These are phyloP conservation scores for Globisporangium ultimum DNA, from an alignment of 352 stramenopile species.

Conservation along the genomic window DNA sequence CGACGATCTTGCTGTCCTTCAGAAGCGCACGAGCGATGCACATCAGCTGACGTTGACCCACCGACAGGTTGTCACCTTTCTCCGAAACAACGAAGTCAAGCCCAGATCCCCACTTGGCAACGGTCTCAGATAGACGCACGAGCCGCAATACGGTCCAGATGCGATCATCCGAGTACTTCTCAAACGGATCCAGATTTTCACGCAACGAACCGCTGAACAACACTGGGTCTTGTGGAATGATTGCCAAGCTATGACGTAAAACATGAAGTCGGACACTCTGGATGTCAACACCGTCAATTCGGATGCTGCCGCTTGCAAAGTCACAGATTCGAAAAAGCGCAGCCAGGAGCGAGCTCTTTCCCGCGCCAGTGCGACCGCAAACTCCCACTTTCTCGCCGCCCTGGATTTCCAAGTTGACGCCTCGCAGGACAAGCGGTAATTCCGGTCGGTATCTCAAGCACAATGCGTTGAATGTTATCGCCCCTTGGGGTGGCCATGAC, in stretches of 20 bases:
- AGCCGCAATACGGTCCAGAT: neutral
- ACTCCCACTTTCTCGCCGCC: too few relatives aligned
- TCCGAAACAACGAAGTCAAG: neutral
- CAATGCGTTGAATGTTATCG: too few relatives aligned
- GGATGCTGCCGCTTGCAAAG: slow-evolving; percentile 36
- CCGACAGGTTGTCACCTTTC: neutral
- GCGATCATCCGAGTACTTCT: neutral
- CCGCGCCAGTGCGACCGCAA: too few relatives aligned
- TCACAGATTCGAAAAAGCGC: slow-evolving; percentile 1
- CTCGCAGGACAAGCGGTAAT: too few relatives aligned
- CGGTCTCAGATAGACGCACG: neutral
- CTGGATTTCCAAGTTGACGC: too few relatives aligned
- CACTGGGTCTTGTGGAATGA: too few relatives aligned
- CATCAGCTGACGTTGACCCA: slow-evolving; percentile 23
- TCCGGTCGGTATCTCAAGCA: slow-evolving; percentile 2
- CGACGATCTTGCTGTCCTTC: slow-evolving; percentile 77
- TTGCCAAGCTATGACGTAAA: slow-evolving; percentile 13
- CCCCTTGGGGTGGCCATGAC: too few relatives aligned
- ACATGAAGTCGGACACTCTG: slow-evolving; percentile 19
- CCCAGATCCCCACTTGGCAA: neutral
- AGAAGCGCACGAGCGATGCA: slow-evolving; percentile 93
- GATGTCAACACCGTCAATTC: slow-evolving; percentile 82
- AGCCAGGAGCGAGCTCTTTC: too few relatives aligned
- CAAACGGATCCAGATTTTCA: neutral
- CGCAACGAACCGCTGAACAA: too few relatives aligned